These are phyloP conservation scores for Trichoderma semiorbis DNA, from an alignment of 2,329 filamentous ascomycete genomes.

Conservation along the genomic window DNA sequence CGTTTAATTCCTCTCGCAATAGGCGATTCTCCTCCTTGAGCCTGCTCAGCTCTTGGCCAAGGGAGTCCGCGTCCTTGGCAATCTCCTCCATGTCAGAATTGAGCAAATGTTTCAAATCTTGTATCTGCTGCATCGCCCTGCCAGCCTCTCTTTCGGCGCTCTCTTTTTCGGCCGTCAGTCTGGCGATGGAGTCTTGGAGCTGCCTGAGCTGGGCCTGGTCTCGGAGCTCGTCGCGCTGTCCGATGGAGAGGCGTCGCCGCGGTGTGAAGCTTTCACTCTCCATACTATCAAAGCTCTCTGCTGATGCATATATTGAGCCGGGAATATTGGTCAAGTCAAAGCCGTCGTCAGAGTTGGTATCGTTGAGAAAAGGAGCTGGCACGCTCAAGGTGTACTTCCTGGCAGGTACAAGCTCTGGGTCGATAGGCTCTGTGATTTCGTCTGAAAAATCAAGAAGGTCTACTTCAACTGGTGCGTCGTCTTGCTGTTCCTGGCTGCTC, in stretches of 20 bases:
- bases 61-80: conserved; percentile 24
- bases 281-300: conserved; percentile 12
- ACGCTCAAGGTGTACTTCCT: conserved; percentile 8
- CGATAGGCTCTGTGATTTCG: conserved; percentile 1
- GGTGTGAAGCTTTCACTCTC: conserved; percentile 12
- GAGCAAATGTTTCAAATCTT: conserved; percentile 26
- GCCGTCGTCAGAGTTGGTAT: conserved; percentile 10
- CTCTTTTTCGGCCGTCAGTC: conserved; percentile 27
- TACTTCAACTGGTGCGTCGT: background rate
- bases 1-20: conserved; percentile 32
- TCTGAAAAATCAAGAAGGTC: conserved; percentile 15
- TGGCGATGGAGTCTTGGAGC: conserved; percentile 19
- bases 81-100: conserved; percentile 24
- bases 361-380: background rate
- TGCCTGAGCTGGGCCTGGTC: conserved; percentile 18
- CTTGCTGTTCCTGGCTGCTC: background rate
- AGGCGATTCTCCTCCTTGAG: conserved; percentile 29
- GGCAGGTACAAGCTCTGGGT: background rate
- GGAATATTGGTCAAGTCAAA: conserved; percentile 9
- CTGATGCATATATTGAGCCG: conserved; percentile 9
- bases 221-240: background rate
- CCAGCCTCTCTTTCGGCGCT: conserved; percentile 31
- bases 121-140: conserved; percentile 25
- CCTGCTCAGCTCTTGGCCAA: conserved; percentile 23
- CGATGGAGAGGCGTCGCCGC: conserved; percentile 3